Evolutionary conservation across 257 asterid species (phyloP).

Genomic region (Petunia axillaris): DNA sequence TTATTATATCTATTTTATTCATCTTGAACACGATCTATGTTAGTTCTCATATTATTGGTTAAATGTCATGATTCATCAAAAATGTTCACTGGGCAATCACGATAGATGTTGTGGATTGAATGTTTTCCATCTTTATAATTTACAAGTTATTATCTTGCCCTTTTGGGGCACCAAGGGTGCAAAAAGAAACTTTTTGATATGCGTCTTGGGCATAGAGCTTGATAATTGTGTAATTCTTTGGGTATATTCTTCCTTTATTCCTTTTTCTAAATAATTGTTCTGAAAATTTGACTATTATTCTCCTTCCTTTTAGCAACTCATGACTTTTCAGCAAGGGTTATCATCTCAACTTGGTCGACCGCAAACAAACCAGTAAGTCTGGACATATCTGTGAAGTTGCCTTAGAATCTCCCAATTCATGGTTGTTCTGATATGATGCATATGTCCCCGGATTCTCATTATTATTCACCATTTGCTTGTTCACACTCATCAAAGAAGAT

Average conservation of each 20-base stretch:
- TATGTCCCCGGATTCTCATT: neutral
- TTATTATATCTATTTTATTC: neutral
- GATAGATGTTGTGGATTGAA: neutral
- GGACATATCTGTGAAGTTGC: neutral
- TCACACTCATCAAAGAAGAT: neutral
- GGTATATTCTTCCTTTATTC: neutral
- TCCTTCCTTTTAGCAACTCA: slow-evolving; percentile 46
- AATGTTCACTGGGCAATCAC: neutral
- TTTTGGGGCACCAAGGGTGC: slow-evolving; percentile 14
- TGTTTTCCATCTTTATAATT: neutral
- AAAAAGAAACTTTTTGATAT: neutral
- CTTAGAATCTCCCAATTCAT: slow-evolving; percentile 13
- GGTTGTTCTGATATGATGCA: slow-evolving; percentile 6
- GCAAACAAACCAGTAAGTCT: slow-evolving; percentile 52
- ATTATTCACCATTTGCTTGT: neutral
- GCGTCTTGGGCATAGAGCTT: neutral
- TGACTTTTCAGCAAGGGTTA: slow-evolving; percentile 46
- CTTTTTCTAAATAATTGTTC: neutral
- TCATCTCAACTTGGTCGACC: slow-evolving; percentile 48
- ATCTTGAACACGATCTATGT: slow-evolving; percentile 1
- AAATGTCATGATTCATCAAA: neutral
- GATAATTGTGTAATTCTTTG: neutral
- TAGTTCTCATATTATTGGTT: neutral
- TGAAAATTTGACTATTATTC: neutral
- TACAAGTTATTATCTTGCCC: neutral